Conservation (phyloP, 1,139 yeast genomes). For the Pneumocystis carinii region DNA sequence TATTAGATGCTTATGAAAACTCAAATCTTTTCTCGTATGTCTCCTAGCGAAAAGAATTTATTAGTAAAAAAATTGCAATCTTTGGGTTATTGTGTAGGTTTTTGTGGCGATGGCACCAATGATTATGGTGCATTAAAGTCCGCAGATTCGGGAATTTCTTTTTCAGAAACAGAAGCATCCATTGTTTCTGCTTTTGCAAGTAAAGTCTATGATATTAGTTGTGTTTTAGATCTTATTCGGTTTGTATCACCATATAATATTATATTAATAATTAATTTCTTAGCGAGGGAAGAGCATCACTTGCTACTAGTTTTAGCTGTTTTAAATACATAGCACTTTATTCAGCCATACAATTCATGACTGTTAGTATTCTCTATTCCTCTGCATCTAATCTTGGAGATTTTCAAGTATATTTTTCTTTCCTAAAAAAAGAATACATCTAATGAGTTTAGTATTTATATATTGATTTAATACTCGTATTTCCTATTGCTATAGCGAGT, state of each 20-base stretch:
- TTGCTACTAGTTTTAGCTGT: slow-evolving; percentile 90
- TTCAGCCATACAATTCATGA: slow-evolving; percentile 86
- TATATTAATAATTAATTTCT: background rate
- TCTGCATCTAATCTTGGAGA: slow-evolving; percentile 94
- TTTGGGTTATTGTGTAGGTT: slow-evolving; percentile 83
- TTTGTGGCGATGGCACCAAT: slow-evolving; percentile 84
- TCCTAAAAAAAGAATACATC: background rate
- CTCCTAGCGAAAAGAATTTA: slow-evolving; percentile 97
- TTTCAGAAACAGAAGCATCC: slow-evolving; percentile 95
- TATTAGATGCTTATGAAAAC: slow-evolving; percentile 58
- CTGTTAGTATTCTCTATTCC: slow-evolving; percentile 71
- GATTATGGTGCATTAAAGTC: slow-evolving; percentile 97
- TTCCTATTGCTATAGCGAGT: slow-evolving; percentile 77
- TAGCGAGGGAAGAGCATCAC: slow-evolving; percentile 77
- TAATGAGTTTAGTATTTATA: slow-evolving; percentile 39
- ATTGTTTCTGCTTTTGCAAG: slow-evolving; percentile 98
- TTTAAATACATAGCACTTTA: slow-evolving; percentile 95
- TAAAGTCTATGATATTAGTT: slow-evolving; percentile 72
- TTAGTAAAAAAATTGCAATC: slow-evolving; percentile 73
- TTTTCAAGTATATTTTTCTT: slow-evolving; percentile 38
- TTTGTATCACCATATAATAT: background rate
- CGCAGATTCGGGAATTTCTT: slow-evolving; percentile 90
- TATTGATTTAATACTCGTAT: slow-evolving; percentile 75
- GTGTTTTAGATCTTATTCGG: slow-evolving; percentile 75
- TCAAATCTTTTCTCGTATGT: slow-evolving; percentile 85